These are phyloP conservation scores for Alternaria longipes DNA, from an alignment of 2,329 filamentous ascomycete species.

Conservation along the genomic window DNA sequence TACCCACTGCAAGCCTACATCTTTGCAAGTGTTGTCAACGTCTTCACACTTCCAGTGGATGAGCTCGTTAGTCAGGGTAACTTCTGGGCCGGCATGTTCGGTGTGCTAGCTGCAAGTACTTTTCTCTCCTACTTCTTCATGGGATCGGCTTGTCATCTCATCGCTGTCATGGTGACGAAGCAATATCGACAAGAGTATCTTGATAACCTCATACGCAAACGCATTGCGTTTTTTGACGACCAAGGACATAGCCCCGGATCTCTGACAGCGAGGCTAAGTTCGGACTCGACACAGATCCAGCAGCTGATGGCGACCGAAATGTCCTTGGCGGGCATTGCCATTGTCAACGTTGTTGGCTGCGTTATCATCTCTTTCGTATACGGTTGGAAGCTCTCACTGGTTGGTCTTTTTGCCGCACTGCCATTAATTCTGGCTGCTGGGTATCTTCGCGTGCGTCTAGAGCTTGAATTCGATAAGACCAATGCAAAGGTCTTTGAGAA, in stretches of 20 bases:
- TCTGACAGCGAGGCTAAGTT: conserved; percentile 64
- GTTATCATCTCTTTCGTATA: conserved; percentile 74
- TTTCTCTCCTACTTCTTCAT: conserved; percentile 65
- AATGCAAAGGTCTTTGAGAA: conserved; percentile 73
- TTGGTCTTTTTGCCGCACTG: conserved; percentile 68
- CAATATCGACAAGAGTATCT: conserved; percentile 69
- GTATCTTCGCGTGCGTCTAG: conserved; percentile 63
- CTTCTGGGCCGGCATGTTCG: conserved; percentile 74
- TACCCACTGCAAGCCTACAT: conserved; percentile 53
- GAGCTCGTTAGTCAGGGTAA: conserved; percentile 51
- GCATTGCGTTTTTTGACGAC: conserved; percentile 68
- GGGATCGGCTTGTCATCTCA: conserved; percentile 45
- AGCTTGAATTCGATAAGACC: conserved; percentile 74
- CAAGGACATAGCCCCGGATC: conserved; percentile 69
- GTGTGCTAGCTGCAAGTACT: conserved; percentile 64
- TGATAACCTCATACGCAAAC: conserved; percentile 66
- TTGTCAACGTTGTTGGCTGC: conserved; percentile 72
- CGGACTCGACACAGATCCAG: conserved; percentile 68
- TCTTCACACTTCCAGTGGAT: conserved; percentile 47
- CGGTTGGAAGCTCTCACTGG: conserved; percentile 79
- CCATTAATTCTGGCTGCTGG: conserved; percentile 61
- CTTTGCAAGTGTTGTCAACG: conserved; percentile 49
- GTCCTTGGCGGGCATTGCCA: conserved; percentile 66
- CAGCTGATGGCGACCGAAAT: conserved; percentile 71
- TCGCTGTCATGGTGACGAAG: conserved; percentile 57